phyloP scores from a whole-genome alignment of 2,329 filamentous ascomycete genomes.

The Aureobasidium zeae region DNA sequence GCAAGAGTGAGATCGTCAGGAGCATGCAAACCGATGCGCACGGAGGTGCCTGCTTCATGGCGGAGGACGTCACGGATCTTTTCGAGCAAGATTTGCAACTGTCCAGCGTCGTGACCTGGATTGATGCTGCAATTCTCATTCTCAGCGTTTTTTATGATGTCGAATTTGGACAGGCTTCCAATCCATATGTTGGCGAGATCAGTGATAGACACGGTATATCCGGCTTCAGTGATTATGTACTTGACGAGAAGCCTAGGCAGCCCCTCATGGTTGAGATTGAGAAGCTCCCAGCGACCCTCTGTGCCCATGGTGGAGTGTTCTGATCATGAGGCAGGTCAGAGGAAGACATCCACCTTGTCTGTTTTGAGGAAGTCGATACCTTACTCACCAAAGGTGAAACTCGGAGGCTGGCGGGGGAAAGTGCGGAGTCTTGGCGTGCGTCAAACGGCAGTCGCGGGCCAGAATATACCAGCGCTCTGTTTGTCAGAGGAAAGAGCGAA shows the following conservation, averaged over 20 bases:
- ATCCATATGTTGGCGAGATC: conserved; percentile 67
- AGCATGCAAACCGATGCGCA: conserved; percentile 23
- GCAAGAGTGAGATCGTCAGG: conserved; percentile 39
- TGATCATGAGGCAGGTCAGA: conserved; percentile 23
- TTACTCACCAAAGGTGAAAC: not conserved
- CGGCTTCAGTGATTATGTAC: conserved; percentile 42
- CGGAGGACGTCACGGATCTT: conserved; percentile 47
- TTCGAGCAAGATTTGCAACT: conserved; percentile 57
- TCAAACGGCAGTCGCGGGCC: not conserved
- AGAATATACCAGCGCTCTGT: conserved; percentile 7
- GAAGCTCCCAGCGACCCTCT: conserved; percentile 3
- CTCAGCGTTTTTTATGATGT: conserved; percentile 54
- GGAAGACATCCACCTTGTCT: not conserved
- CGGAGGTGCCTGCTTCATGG: conserved; percentile 23
- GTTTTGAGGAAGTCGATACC: not conserved
- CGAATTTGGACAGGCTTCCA: conserved; percentile 53
- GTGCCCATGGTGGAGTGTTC: conserved; percentile 26
- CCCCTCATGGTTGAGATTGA: conserved; percentile 6
- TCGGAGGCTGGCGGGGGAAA: conserved; percentile 3
- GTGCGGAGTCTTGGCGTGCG: conserved; percentile 8
- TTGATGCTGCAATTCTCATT: conserved; percentile 62
- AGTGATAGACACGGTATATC: conserved; percentile 59
- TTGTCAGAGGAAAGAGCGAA: conserved; percentile 6
- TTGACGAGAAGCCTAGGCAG: conserved; percentile 53
- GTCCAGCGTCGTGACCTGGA: conserved; percentile 57